Conservation (phyloP, 2,329 filamentous ascomycete genomes). For the Pseudocercospora fijiensis region DNA sequence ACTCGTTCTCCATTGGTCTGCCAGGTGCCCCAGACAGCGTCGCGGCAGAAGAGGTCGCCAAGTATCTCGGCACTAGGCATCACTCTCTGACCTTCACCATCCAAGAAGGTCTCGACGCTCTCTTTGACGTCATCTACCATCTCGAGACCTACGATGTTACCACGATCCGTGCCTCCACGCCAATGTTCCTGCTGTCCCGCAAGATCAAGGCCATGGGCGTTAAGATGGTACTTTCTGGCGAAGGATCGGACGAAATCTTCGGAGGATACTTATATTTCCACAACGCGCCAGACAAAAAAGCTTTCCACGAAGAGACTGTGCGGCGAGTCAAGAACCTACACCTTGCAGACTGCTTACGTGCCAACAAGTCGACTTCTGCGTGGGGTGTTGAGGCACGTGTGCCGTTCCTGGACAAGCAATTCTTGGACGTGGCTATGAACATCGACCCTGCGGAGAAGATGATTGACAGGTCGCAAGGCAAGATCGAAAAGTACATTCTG, state of each 20-base stretch:
- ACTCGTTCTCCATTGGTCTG: conserved; percentile 98
- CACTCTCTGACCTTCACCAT: conserved; percentile 98
- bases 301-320: conserved; percentile 95
- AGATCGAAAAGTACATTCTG: conserved; percentile 94
- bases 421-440: conserved; percentile 89
- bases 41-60: conserved; percentile 88
- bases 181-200: conserved; percentile 95
- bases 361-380: conserved; percentile 98
- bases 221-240: conserved; percentile 98
- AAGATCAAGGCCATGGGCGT: conserved; percentile 99
- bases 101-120: conserved; percentile 92
- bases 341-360: conserved; percentile 90
- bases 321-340: conserved; percentile 95
- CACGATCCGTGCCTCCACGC: conserved; percentile 95
- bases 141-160: conserved; percentile 98
- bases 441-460: conserved; percentile 94
- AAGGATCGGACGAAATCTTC: conserved; percentile 97
- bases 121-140: conserved; percentile 97
- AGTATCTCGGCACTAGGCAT: conserved; percentile 96
- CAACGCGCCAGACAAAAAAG: conserved; percentile 81
- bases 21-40: conserved; percentile 88
- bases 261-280: conserved; percentile 99
- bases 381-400: conserved; percentile 98
- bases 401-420: conserved; percentile 96
- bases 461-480: conserved; percentile 57